phyloP scores from a whole-genome alignment of 192 early-diverging fungal species.

The Coemansia sp. region DNA sequence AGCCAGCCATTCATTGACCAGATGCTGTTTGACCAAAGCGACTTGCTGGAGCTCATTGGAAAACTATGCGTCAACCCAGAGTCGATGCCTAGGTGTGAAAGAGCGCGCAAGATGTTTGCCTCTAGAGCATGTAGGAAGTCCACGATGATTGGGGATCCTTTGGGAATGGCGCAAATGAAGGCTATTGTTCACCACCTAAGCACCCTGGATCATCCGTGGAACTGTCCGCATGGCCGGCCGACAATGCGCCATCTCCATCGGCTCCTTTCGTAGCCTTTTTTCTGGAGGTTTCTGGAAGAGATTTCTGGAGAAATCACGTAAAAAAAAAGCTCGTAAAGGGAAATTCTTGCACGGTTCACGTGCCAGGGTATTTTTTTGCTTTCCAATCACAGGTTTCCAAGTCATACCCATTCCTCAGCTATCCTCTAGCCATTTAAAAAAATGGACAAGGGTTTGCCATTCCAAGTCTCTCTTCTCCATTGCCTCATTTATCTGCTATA shows the following conservation, averaged over 20 bases:
- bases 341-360: no score
- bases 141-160: slow-evolving; percentile 87
- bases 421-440: no score
- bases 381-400: not conserved
- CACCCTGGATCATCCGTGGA: slow-evolving; percentile 93
- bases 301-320: no score
- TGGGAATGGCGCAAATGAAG: slow-evolving; percentile 71
- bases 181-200: slow-evolving; percentile 81
- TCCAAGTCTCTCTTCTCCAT: not conserved
- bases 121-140: slow-evolving; percentile 88
- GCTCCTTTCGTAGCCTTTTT: slow-evolving; percentile 7
- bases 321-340: no score
- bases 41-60: slow-evolving; percentile 42
- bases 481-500: slow-evolving; percentile 1
- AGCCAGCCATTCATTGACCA: slow-evolving; percentile 76
- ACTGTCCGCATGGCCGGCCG: slow-evolving; percentile 96
- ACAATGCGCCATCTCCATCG: slow-evolving; percentile 87
- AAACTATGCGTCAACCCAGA: slow-evolving; percentile 51
- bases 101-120: slow-evolving; percentile 75
- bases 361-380: not conserved
- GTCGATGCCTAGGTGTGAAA: slow-evolving; percentile 66
- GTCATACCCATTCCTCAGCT: not conserved
- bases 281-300: no score
- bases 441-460: not conserved
- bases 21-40: slow-evolving; percentile 68